Evolutionary conservation across 805 yeast species (phyloP), one percentile per base, ranked within the genome.

Genomic region (Candida glaebosa): DNA sequence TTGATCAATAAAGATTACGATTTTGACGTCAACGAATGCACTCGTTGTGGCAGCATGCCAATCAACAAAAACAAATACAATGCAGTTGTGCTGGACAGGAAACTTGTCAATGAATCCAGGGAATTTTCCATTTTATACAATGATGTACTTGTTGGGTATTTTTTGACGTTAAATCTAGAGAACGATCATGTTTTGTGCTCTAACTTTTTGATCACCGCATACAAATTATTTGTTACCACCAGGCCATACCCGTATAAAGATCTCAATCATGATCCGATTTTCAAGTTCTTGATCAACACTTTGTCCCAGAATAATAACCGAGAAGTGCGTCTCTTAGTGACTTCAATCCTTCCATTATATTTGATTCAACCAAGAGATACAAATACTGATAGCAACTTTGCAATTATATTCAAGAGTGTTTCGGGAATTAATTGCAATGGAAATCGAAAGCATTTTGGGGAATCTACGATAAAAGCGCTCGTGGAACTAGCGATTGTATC

Each of bases 401-500:
- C 73, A 16, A 37, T 54, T 0, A 65, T 84, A 5, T 60, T 79
- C 34, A 55, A 60, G 10, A 56, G 63, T 32, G 47, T 81, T 0
- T 71, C 76, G 30, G 52, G 63, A 1, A 67, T 78, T 33, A 63
- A 65, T 4, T 65, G 72, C n/a, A 32, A 38, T 22, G 56, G 53
- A 9, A 52, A 56, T 12, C 57, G 60, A 3, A 49, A 49, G 7
- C 68, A 76, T 43, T 52, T 81, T 38, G 81, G 78, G 6, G 90
- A 84, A 54, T 75, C 84, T 0, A 69, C 79, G 0, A 67, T 80
- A 1, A 67, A 59, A 48, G 71, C 84, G 0, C 79, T 90, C 78
- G 79, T 82, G 1, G 85, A 81, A 39, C 53, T 87, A 26, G 81
- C 86, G 0, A 63, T 76, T 5, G 71, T 82, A 0, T 71, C 82